Evolutionary conservation across 2,329 filamentous ascomycete genomes (phyloP).

Genomic region (Dothideomycetidae sp.): DNA sequence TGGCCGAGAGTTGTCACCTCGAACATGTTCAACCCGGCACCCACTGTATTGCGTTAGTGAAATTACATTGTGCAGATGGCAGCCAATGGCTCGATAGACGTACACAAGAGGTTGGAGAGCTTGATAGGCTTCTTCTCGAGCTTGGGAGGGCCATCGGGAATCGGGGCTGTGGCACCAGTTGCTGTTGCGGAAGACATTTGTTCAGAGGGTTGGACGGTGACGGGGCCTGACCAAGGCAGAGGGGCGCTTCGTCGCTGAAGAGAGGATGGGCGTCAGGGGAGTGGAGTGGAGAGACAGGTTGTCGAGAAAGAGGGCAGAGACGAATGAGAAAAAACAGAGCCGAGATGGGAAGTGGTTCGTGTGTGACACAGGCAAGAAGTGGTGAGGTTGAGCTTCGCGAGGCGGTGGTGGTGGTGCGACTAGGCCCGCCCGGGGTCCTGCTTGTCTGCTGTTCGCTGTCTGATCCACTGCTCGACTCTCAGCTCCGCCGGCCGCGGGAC

Average conservation of each 20-base stretch:
- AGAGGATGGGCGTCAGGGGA: constrained; percentile 10
- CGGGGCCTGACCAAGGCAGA: constrained; percentile 97
- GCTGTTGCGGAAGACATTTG: constrained; percentile 34
- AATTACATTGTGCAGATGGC: neutral
- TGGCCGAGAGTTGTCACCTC: constrained; percentile 63
- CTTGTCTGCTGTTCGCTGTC: no score
- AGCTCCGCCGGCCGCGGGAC: neutral
- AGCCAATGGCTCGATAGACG: constrained; percentile 20
- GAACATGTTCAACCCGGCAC: constrained; percentile 89
- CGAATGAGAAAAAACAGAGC: no score
- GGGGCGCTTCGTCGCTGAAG: constrained; percentile 67
- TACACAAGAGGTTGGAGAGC: constrained; percentile 90
- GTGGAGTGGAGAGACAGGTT: constrained; percentile 16
- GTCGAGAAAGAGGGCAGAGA: constrained; percentile 14
- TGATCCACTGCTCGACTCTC: no score
- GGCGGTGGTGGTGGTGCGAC: no score
- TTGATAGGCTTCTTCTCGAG: constrained; percentile 99
- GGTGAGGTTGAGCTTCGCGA: neutral
- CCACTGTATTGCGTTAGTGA: constrained; percentile 38
- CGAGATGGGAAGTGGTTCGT: constrained; percentile 2
- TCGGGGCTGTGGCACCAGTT: constrained; percentile 27
- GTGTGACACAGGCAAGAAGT: neutral
- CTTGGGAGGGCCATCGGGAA: constrained; percentile 39
- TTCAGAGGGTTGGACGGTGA: constrained; percentile 23
- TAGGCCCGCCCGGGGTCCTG: no score